Conservation (phyloP, 257 asterid species). For the Voacanga thouarsii region DNA sequence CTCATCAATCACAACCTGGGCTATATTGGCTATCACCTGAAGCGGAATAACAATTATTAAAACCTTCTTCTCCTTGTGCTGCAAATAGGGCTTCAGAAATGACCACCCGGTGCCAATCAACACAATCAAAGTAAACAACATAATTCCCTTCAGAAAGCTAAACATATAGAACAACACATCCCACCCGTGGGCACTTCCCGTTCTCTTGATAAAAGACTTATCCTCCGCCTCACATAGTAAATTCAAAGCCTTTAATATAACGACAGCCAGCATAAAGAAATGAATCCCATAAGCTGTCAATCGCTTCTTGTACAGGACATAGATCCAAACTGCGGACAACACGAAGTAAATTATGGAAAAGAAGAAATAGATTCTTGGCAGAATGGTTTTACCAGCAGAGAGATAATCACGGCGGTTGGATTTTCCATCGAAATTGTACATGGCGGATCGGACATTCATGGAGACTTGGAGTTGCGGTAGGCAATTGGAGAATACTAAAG, state of each 20-base stretch:
- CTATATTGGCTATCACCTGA: conserved; percentile 73
- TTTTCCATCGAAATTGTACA: conserved; percentile 68
- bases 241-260: conserved; percentile 58
- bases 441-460: conserved; percentile 64
- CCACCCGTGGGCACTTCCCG: conserved; percentile 83
- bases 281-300: conserved; percentile 54
- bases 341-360: conserved; percentile 50
- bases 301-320: conserved; percentile 55
- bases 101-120: conserved; percentile 94
- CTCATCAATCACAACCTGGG: conserved; percentile 88
- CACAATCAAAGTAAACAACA: conserved; percentile 65
- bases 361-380: conserved; percentile 67
- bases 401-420: conserved; percentile 60
- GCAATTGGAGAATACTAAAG: conserved; percentile 73
- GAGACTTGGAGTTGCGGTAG: conserved; percentile 48
- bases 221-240: conserved; percentile 81
- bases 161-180: conserved; percentile 72
- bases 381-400: conserved; percentile 64
- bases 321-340: conserved; percentile 51
- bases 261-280: conserved; percentile 76
- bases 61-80: conserved; percentile 84
- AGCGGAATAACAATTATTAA: conserved; percentile 79
- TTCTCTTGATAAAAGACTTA: conserved; percentile 58
- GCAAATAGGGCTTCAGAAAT: conserved; percentile 76
- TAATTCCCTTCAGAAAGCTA: conserved; percentile 67